Evolutionary conservation across 2,329 filamentous ascomycete species (phyloP), one percentile per base, ranked within the genome.

Genomic region (Beauveria sp.): DNA sequence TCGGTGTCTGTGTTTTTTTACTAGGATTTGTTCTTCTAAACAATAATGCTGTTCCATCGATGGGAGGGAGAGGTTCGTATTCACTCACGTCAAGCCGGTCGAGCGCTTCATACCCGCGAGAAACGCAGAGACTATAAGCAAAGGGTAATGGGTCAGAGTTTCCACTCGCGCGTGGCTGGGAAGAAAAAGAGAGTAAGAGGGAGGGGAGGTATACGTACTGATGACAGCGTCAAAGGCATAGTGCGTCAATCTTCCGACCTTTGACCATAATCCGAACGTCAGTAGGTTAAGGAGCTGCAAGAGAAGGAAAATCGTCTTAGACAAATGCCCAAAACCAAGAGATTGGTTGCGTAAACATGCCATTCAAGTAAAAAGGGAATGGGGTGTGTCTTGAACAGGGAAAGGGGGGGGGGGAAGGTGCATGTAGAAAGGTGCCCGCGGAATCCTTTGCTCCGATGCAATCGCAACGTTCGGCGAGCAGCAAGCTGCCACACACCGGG

Each of bases 81-180:
- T 63, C 68, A 89, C 90, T 85, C 90, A 99, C 95, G 93, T 97
- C 79, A 99, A 83, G 71, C 95, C 95, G 65, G 95, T 98, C 66
- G 93, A 97, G 69, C 95, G 91, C 80, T 96, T 96, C 81, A 99
- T 93, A 71, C 95, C 95, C 45, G 95, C 95, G 67, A 99, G 87
- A 75, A 98, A 93, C 66, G 95, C 91, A 71, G 95, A 99, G 75
- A 99, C 90, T 96, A 64, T 26, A 10, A 53, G 24, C 12, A 43
- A 20, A 43, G 40, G 40, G 8, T 58, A 64, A 63, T 18, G 22
- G 61, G 46, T 45, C 26, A 18, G 20, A 65, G n/a, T 16, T 22
- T 57, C 22, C 14, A 49, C 18, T 0, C 10, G 12, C 31, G 24
- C 26, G 16, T 20, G 24, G 34, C 34, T 14, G 34, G 12, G 3